Percentiles rank a stretch among this genome's conserved stretches.
These are phyloP conservation scores for Mycena latifolia DNA, from an alignment of 768 basidiomycete genomes.

Conservation along the genomic window DNA sequence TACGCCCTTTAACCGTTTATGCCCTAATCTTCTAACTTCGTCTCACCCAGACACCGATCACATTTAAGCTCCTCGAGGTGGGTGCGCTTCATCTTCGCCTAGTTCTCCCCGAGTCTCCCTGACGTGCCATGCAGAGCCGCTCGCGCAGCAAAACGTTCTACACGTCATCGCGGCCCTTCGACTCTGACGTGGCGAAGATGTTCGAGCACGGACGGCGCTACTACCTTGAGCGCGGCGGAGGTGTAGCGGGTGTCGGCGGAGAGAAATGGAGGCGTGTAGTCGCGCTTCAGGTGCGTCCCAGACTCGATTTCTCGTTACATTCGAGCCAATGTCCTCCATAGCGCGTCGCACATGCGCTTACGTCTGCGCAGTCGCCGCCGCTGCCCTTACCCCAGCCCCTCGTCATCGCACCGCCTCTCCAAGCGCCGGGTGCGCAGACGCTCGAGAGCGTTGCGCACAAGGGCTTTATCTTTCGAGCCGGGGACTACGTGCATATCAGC, in stretches of 20 bases:
- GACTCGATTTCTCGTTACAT: neutral
- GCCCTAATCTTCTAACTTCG: conserved; percentile 46
- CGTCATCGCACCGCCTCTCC: conserved; percentile 17
- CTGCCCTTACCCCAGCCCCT: conserved; percentile 24
- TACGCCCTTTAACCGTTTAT: conserved; percentile 1
- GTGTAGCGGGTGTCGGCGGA: conserved; percentile 45
- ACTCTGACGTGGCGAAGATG: conserved; percentile 82
- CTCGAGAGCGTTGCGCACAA: conserved; percentile 29
- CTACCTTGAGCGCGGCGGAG: conserved; percentile 59
- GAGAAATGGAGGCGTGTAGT: conserved; percentile 84
- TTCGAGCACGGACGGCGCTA: conserved; percentile 88
- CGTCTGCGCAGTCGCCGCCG: neutral
- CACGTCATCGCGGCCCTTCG: conserved; percentile 75
- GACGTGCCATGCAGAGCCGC: conserved; percentile 54
- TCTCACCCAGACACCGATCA: conserved; percentile 73
- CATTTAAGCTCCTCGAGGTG: conserved; percentile 82
- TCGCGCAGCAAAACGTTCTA: conserved; percentile 63
- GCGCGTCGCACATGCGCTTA: conserved; percentile 31
- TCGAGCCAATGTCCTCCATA: too few species aligned
- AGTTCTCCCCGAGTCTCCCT: neutral
- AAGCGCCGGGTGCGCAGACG: conserved; percentile 9
- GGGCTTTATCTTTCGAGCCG: conserved; percentile 17
- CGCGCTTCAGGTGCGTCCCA: conserved; percentile 74
- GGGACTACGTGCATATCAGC: conserved; percentile 29
- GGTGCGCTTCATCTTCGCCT: conserved; percentile 33